Base-by-base conservation (phyloP, 345 rosid species). In the Cardiospermum halicacabum region DNA sequence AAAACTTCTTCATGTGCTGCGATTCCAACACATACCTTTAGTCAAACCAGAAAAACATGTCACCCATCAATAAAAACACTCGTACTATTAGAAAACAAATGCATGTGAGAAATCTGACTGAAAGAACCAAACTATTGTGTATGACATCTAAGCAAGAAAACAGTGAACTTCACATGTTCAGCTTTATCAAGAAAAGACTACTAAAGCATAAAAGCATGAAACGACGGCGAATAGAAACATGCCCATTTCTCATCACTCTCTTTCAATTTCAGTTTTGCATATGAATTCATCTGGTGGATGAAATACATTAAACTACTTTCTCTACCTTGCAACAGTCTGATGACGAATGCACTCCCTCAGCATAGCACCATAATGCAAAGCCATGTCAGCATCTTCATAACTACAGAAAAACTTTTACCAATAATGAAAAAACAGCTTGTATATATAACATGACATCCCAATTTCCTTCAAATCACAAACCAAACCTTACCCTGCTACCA, bases 331-430 rank as follows among this genome's bases (percentile, higher is more conserved):
- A 68, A 88, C 96, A 80, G 72, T 82, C 82, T 95, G 99, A 74
- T 89, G 99, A 50, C 98, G 91, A 68, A 91, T 91, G 84, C 99
- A 95, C 63, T 91, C 99, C 82, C 97, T 87, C 64, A 89, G 78
- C 97, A 95, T 95, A 59, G 89, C 93, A 70, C 99, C 97, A 72
- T 91, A 94, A 67, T 95, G 99, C 65, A 95, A 86, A 74, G 97
- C 97, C 97, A 91, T 81, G 71, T 91, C 97, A 16, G 87, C 64
- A 70, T 78, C 78, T 53, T 81, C 96, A 58, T 87, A 95, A 40
- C 99, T 95, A 77, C 25, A 77, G 40, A 65, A 68, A 59, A 54
- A 34, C 37, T 47, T 73, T 32, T n/a, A n/a, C 16, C 15, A 40
- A 64, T 22, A 72, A 22, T 70, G 11, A 67, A 58, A 72, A 40